Evolutionary conservation across 371 early-diverging fungal genomes (phyloP), one percentile per base, ranked within the genome.

Genomic region (Lichtheimia ramosa): DNA sequence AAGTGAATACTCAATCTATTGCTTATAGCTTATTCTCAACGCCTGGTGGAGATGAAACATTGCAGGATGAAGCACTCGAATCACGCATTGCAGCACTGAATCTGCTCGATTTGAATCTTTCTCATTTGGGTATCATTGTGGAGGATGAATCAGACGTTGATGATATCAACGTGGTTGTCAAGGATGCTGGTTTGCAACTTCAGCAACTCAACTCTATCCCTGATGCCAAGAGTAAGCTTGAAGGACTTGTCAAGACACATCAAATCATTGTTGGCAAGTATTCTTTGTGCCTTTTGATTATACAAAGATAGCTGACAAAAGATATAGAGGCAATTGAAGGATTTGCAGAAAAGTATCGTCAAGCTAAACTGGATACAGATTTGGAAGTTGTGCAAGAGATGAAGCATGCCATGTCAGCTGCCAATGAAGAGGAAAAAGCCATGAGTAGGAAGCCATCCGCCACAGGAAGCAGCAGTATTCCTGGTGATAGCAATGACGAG

Each of bases 81-180:
- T 86, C 88, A 56, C 83, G 86, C 40, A 86, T 88, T 40, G 88
- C 87, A 2, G 90, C 90, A n/a, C 65, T 89, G 13, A 87, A 86
- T 51, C 59, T 87, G 41, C 66, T 88, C 13, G 89, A 85, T 16
- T 58, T 89, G 25, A 65, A 74, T 7, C 63, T 87, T 25, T 73
- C 69, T 0, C 86, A 89, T 55, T 59, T 89, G 48, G 89, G 89
- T 0, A 79, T 88, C 18, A 64, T 74, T 5, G 61, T 79, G 13
- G 67, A 72, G 18, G 69, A 75, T 43, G 65, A 68, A 1, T 65
- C 70, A n/a, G 77, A 82, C 24, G 63, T 61, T 0, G 71, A 65
- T 1, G 67, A 68, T 15, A 71, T 82, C n/a, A 69, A 79, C 2
- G 56, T 62, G 1, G 73, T 73, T 1, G 77, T 83, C 15, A 77